A percentile compares a stretch with the other conserved stretches of the same genome.
Conservation (phyloP, 2,329 filamentous ascomycete species). For the Fusarium sp. region DNA sequence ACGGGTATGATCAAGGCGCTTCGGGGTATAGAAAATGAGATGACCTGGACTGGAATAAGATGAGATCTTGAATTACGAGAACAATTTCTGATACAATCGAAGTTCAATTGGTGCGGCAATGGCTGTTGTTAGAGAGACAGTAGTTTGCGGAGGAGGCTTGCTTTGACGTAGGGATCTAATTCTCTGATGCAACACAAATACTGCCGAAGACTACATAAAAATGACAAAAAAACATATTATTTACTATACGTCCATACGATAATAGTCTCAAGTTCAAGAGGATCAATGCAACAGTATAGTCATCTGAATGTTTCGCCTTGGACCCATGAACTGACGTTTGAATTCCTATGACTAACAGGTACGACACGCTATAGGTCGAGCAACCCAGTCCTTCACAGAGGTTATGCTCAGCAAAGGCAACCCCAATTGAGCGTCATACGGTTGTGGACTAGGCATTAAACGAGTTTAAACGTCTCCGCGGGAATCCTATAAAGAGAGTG, state of each 20-base stretch:
- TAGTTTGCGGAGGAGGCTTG: not conserved
- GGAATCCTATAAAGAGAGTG: constrained; percentile 4
- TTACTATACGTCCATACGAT: not conserved
- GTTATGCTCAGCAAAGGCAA: not conserved
- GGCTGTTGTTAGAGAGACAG: not conserved
- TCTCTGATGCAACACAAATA: not conserved
- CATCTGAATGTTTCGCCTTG: not conserved
- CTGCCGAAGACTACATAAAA: not conserved
- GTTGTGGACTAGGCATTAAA: constrained; percentile 3
- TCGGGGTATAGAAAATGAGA: not conserved
- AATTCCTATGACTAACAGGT: constrained; percentile 18
- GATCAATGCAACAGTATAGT: not conserved
- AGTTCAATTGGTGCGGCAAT: not conserved
- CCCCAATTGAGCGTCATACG: constrained; percentile 8
- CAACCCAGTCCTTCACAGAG: not conserved
- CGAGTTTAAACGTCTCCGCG: constrained; percentile 15
- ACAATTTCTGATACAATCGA: not conserved
- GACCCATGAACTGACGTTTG: constrained; percentile 8
- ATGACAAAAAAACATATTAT: not conserved
- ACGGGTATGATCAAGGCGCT: not conserved
- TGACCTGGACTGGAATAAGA: not conserved
- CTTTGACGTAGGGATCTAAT: not conserved
- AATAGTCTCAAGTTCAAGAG: not conserved
- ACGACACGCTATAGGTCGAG: not conserved
- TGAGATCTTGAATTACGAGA: not conserved